Conservation (phyloP, 345 rosid species). For the Xanthoceras sorbifolium region DNA sequence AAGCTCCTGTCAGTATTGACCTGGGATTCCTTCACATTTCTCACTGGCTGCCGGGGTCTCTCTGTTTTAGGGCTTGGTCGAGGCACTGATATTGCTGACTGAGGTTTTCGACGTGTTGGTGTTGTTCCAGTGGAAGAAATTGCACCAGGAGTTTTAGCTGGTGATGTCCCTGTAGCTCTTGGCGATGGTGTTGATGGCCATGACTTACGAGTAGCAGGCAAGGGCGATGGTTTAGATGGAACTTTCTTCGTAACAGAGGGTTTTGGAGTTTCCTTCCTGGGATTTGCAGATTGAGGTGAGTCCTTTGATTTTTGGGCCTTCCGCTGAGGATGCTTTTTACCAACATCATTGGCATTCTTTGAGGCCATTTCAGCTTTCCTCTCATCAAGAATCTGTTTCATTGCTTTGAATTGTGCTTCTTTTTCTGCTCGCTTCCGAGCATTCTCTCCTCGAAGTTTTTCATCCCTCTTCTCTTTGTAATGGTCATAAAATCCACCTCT, state of each 20-base stretch:
- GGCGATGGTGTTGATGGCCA: slow-evolving; percentile 57
- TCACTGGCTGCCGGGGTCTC: slow-evolving; percentile 31
- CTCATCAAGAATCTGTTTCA: slow-evolving; percentile 47
- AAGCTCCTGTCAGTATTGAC: slow-evolving; percentile 23
- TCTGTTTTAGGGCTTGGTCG: slow-evolving; percentile 46
- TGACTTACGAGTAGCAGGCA: slow-evolving; percentile 53
- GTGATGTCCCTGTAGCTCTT: slow-evolving; percentile 40
- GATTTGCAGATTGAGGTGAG: slow-evolving; percentile 39
- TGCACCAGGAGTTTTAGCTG: slow-evolving; percentile 42
- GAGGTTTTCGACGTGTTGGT: slow-evolving; percentile 46
- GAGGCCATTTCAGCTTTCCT: slow-evolving; percentile 55
- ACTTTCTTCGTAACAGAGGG: slow-evolving; percentile 37
- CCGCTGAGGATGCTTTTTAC: slow-evolving; percentile 34
- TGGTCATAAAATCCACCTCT: slow-evolving; percentile 60
- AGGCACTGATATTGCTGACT: slow-evolving; percentile 35
- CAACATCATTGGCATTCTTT: slow-evolving; percentile 32
- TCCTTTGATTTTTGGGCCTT: slow-evolving; percentile 39
- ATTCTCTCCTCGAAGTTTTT: slow-evolving; percentile 60
- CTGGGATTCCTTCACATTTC: slow-evolving; percentile 33
- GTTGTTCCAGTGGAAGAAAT: slow-evolving; percentile 41
- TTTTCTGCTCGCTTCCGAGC: slow-evolving; percentile 50
- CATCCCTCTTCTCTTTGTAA: slow-evolving; percentile 61
- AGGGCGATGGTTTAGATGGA: slow-evolving; percentile 42
- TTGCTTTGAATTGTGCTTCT: slow-evolving; percentile 51
- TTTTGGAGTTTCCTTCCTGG: slow-evolving; percentile 42